A percentile compares a stretch with the other conserved stretches of the same genome.
Evolutionary conservation across 106 monocot species (phyloP).

Genomic region (Triglochin maritima): DNA sequence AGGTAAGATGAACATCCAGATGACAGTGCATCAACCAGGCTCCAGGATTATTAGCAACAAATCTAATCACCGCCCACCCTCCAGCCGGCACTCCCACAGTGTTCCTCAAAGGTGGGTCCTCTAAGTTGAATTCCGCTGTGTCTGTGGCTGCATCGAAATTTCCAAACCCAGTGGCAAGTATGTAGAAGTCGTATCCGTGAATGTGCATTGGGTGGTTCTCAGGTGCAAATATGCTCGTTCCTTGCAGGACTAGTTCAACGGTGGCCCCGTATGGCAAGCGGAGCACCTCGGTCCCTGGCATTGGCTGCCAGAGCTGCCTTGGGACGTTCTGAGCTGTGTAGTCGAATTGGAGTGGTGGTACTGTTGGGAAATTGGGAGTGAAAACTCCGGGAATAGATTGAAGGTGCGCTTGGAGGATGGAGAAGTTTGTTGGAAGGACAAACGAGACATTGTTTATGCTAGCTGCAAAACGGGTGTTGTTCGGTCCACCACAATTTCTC

Average conservation of each 20-base stretch:
- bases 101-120: conserved; percentile 51
- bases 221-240: conserved; percentile 30
- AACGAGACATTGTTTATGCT: conserved; percentile 74
- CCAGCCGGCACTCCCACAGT: conserved; percentile 53
- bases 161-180: conserved; percentile 42
- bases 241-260: conserved; percentile 60
- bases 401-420: conserved; percentile 46
- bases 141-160: conserved; percentile 36
- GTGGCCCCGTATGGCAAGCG: conserved; percentile 31
- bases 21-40: conserved; percentile 58
- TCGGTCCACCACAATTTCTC: conserved; percentile 18
- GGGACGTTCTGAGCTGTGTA: conserved; percentile 40
- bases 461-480: conserved; percentile 31
- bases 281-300: conserved; percentile 31
- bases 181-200: conserved; percentile 57
- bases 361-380: conserved; percentile 42
- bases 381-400: conserved; percentile 32
- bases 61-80: conserved; percentile 58
- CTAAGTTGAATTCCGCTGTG: conserved; percentile 36
- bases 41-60: conserved; percentile 56
- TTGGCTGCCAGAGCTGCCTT: conserved; percentile 23
- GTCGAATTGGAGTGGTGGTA: conserved; percentile 39
- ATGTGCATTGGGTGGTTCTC: conserved; percentile 66
- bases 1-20: conserved; percentile 34
- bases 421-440: conserved; percentile 20